These are phyloP conservation scores for Neocatenulostroma microsporum DNA, from an alignment of 2,329 filamentous ascomycete genomes.

Conservation along the genomic window DNA sequence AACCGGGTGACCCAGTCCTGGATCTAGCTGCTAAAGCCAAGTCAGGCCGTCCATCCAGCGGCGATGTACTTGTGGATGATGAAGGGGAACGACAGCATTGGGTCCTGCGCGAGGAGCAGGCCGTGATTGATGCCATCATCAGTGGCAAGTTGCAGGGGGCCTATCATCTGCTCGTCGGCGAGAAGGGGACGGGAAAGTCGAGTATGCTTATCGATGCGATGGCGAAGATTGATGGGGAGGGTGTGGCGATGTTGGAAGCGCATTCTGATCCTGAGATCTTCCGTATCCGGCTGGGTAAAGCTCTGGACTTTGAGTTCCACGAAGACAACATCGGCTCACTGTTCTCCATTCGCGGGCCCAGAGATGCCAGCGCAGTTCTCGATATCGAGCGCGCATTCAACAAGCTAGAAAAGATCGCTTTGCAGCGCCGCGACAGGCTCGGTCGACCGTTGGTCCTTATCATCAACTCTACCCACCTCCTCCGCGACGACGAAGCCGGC, in stretches of 20 bases:
- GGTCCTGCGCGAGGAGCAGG: slow-evolving; percentile 78
- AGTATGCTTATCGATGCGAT: slow-evolving; percentile 96
- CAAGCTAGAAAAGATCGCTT: slow-evolving; percentile 92
- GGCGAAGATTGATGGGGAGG: slow-evolving; percentile 82
- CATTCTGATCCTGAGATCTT: slow-evolving; percentile 95
- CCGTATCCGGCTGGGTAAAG: slow-evolving; percentile 82
- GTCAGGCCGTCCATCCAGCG: slow-evolving; percentile 18
- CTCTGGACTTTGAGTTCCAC: slow-evolving; percentile 91
- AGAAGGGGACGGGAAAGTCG: slow-evolving; percentile 94
- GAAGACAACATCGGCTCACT: slow-evolving; percentile 97
- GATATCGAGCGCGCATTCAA: slow-evolving; percentile 97
- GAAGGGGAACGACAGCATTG: slow-evolving; percentile 59
- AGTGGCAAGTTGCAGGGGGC: slow-evolving; percentile 65
- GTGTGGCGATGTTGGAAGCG: slow-evolving; percentile 90
- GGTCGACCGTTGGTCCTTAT: slow-evolving; percentile 77
- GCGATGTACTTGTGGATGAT: slow-evolving; percentile 23
- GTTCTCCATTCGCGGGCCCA: slow-evolving; percentile 86
- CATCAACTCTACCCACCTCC: slow-evolving; percentile 85
- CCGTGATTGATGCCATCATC: slow-evolving; percentile 73
- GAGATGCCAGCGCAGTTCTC: slow-evolving; percentile 82
- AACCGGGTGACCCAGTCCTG: slow-evolving; percentile 73
- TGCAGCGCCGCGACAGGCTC: slow-evolving; percentile 56
- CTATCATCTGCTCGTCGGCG: slow-evolving; percentile 85
- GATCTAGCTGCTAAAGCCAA: slow-evolving; percentile 48
- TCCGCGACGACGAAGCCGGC: slow-evolving; percentile 88